phyloP scores from a whole-genome alignment of 495 filamentous ascomycete genomes.

The Neurospora sp. region DNA sequence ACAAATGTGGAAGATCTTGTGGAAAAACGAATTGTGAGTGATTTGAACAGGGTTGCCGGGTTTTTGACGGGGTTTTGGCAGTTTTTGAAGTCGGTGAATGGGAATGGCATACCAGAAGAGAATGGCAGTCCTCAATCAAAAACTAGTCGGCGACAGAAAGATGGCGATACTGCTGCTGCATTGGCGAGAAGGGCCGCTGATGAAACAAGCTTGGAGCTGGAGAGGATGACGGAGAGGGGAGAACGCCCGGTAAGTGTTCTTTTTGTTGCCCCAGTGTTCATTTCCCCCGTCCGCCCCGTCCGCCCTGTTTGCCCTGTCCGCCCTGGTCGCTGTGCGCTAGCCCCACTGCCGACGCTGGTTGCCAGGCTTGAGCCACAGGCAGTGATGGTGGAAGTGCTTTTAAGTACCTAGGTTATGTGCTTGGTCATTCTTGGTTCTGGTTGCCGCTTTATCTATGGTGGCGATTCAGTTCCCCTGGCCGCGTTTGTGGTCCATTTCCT shows the following conservation, averaged over 20 bases:
- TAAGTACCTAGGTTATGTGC: not conserved
- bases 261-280: not conserved
- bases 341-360: not conserved
- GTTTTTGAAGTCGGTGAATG: conserved; percentile 13
- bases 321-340: not conserved
- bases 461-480: not conserved
- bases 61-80: not conserved
- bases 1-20: conserved; percentile 13
- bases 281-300: not conserved
- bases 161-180: not conserved
- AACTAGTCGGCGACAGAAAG: not conserved
- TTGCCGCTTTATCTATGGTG: no score
- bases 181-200: not conserved
- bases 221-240: not conserved
- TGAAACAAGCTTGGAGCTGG: not conserved
- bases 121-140: no score
- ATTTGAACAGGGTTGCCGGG: conserved; percentile 4
- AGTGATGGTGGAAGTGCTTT: not conserved
- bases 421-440: not conserved
- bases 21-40: conserved; percentile 14
- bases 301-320: not conserved
- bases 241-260: not conserved
- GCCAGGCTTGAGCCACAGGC: not conserved
- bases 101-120: not conserved
- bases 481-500: not conserved